Percentiles rank a stretch among this genome's conserved stretches.
These are phyloP conservation scores for Aspergillus sp. DNA, from an alignment of 2,329 filamentous ascomycete species.

Conservation along the genomic window DNA sequence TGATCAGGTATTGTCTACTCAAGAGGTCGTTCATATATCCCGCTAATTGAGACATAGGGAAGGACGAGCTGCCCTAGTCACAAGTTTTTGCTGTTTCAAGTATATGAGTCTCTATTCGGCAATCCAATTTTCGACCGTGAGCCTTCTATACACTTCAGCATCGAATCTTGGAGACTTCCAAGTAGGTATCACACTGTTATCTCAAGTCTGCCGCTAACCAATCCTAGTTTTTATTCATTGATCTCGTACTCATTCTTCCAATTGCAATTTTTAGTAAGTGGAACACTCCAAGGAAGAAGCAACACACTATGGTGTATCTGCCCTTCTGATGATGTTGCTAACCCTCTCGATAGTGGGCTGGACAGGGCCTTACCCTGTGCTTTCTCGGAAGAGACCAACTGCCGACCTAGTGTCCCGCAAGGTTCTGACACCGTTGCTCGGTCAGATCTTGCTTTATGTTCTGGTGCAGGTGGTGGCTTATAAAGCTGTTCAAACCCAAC, in stretches of 20 bases:
- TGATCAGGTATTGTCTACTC: conserved; percentile 65
- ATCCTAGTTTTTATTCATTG: conserved; percentile 81
- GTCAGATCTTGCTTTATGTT: conserved; percentile 82
- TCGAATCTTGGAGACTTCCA: conserved; percentile 97
- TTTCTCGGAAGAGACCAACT: conserved; percentile 83
- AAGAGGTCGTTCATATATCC: neutral
- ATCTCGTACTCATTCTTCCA: conserved; percentile 85
- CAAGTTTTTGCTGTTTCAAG: conserved; percentile 99
- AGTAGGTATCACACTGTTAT: conserved; percentile 36
- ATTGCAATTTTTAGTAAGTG: conserved; percentile 87
- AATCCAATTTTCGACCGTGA: conserved; percentile 98
- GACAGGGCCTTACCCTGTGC: conserved; percentile 76
- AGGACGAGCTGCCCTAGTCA: conserved; percentile 91
- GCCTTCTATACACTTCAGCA: conserved; percentile 89
- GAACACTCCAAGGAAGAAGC: neutral
- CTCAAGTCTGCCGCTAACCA: neutral
- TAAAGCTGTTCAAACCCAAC: conserved; percentile 70
- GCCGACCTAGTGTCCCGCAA: conserved; percentile 91
- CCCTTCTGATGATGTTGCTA: neutral
- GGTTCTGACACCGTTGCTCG: conserved; percentile 82
- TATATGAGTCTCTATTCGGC: conserved; percentile 99
- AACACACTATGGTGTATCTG: too few relatives aligned
- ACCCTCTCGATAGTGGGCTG: conserved; percentile 69
- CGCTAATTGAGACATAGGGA: conserved; percentile 56
- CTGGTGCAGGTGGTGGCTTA: conserved; percentile 73